Conservation (phyloP, 768 basidiomycete species). For the Dioszegia crocea region DNA sequence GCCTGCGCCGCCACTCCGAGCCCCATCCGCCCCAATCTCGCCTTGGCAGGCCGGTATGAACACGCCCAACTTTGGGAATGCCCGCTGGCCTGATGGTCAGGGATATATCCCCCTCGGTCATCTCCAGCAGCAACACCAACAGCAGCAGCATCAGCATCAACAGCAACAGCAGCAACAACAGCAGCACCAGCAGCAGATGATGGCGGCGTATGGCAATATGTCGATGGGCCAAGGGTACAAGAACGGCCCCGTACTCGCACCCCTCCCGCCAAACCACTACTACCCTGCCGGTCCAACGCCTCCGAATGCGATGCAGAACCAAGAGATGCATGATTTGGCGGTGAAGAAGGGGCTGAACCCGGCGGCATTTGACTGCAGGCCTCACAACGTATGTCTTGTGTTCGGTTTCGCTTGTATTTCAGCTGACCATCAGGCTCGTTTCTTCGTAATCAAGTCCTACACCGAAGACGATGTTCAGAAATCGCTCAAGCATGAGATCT, state of each 20-base stretch:
- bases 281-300: neutral
- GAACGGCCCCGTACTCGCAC: neutral
- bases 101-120: slow-evolving; percentile 4
- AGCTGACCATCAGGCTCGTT: slow-evolving; percentile 1
- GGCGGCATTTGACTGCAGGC: slow-evolving; percentile 41
- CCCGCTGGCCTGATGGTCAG: slow-evolving; percentile 5
- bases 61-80: neutral
- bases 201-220: slow-evolving; percentile 6
- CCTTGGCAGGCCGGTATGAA: slow-evolving; percentile 3
- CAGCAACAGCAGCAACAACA: slow-evolving; percentile 18
- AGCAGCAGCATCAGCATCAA: slow-evolving; percentile 12
- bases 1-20: neutral
- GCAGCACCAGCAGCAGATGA: slow-evolving; percentile 9
- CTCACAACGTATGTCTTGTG: slow-evolving; percentile 74
- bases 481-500: slow-evolving; percentile 93
- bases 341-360: slow-evolving; percentile 44
- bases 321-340: slow-evolving; percentile 42
- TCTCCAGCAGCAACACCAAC: slow-evolving; percentile 13
- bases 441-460: slow-evolving; percentile 12
- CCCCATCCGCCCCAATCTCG: neutral
- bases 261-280: neutral
- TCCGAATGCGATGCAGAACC: slow-evolving; percentile 5
- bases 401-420: slow-evolving; percentile 55
- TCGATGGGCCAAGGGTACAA: slow-evolving; percentile 1
- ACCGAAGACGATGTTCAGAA: slow-evolving; percentile 92